Evolutionary conservation across 345 rosid species (phyloP).

Genomic region (Diplotaxis tenuifolia): DNA sequence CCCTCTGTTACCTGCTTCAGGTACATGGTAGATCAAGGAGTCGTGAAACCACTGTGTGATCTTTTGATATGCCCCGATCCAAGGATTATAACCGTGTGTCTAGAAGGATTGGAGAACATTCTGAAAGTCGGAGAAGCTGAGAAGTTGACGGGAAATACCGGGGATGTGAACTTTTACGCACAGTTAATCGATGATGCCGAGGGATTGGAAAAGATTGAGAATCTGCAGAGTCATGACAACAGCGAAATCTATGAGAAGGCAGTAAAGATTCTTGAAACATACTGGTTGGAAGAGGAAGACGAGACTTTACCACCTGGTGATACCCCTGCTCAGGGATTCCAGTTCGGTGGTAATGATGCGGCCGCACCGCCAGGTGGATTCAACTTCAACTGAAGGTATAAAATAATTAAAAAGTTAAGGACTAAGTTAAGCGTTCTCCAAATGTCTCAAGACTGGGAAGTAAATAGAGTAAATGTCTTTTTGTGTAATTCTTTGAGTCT

Average conservation of each 20-base stretch:
- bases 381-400: slow-evolving; percentile 62
- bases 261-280: slow-evolving; percentile 76
- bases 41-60: slow-evolving; percentile 78
- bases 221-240: slow-evolving; percentile 83
- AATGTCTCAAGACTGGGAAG: slow-evolving; percentile 6
- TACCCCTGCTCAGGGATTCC: slow-evolving; percentile 56
- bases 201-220: slow-evolving; percentile 77
- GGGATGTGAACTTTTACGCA: slow-evolving; percentile 60
- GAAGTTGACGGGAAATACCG: slow-evolving; percentile 50
- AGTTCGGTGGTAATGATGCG: slow-evolving; percentile 57
- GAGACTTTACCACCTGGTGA: slow-evolving; percentile 69
- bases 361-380: slow-evolving; percentile 80
- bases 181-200: slow-evolving; percentile 80
- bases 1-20: slow-evolving; percentile 31
- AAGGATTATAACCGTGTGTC: slow-evolving; percentile 71
- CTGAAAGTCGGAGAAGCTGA: slow-evolving; percentile 78
- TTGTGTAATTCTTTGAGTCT: slow-evolving; percentile 19
- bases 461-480: neutral
- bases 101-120: slow-evolving; percentile 82
- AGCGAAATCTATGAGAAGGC: slow-evolving; percentile 86
- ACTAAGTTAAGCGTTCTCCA: neutral
- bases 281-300: slow-evolving; percentile 79
- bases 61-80: slow-evolving; percentile 81
- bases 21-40: slow-evolving; percentile 68
- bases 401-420: neutral